Evolutionary conservation across 2,329 filamentous ascomycete species (phyloP).

Genomic region (Neurospora sp.): DNA sequence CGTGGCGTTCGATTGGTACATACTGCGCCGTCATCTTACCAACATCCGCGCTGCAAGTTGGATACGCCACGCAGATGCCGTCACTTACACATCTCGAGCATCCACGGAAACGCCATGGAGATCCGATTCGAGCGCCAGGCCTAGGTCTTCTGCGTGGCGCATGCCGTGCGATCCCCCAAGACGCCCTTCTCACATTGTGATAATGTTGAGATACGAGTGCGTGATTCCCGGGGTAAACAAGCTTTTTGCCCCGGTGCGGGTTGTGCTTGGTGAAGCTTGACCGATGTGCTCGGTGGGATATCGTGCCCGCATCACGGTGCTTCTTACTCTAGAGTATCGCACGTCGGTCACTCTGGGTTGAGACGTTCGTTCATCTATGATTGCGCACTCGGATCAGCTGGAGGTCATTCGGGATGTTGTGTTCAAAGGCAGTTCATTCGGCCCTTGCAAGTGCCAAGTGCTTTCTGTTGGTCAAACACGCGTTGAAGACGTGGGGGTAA

Average conservation of each 20-base stretch:
- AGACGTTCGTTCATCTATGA: not conserved
- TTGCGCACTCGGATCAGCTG: not conserved
- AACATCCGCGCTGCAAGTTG: not conserved
- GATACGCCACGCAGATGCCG: not conserved
- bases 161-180: not conserved
- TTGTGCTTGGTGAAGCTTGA: not conserved
- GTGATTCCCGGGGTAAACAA: not conserved
- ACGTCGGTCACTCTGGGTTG: not conserved
- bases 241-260: not conserved
- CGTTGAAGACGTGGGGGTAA: no score
- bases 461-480: no score
- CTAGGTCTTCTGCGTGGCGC: not conserved
- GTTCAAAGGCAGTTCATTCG: not conserved
- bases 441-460: no score
- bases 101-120: not conserved
- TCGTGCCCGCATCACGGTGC: not conserved
- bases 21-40: not conserved
- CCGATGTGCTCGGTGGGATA: not conserved
- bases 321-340: not conserved
- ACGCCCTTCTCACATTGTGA: not conserved
- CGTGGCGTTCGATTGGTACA: not conserved
- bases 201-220: not conserved
- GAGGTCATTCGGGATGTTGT: not conserved
- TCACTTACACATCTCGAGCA: not conserved
- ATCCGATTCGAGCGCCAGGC: not conserved